Evolutionary conservation across 768 basidiomycete species (phyloP).

Genomic region (Termitomyces sp.): DNA sequence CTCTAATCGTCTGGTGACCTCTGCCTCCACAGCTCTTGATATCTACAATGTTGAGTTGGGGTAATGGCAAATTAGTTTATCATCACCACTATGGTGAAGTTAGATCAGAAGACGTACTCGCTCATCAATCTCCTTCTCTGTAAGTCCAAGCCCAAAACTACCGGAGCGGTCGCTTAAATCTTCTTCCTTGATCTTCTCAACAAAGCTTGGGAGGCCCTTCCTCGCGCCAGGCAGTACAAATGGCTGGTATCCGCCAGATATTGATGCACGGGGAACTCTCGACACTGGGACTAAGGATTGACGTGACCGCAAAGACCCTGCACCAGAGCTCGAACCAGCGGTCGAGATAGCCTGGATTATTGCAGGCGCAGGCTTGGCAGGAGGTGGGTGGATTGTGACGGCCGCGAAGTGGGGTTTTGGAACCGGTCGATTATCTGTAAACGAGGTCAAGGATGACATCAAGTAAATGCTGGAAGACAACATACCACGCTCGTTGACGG

Average conservation of each 20-base stretch:
- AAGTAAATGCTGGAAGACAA: conserved; percentile 10
- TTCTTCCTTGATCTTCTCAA: conserved; percentile 28
- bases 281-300: conserved; percentile 38
- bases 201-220: conserved; percentile 10
- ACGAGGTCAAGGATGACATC: neutral
- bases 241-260: conserved; percentile 35
- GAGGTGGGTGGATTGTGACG: conserved; percentile 40
- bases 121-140: conserved; percentile 74
- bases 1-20: conserved; percentile 66
- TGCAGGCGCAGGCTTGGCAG: conserved; percentile 45
- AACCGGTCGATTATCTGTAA: conserved; percentile 56
- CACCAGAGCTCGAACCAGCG: conserved; percentile 26
- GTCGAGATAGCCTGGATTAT: conserved; percentile 43
- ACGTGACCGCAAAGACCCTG: conserved; percentile 26
- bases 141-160: conserved; percentile 41
- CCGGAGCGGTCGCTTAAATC: conserved; percentile 30
- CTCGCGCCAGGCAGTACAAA: conserved; percentile 32
- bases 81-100: neutral
- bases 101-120: conserved; percentile 42
- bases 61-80: neutral
- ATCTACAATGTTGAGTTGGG: conserved; percentile 42
- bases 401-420: conserved; percentile 70
- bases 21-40: conserved; percentile 68
- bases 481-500: conserved; percentile 74
- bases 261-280: conserved; percentile 34